Evolutionary conservation across 768 basidiomycete species (phyloP).

Genomic region (Lactarius vividus): DNA sequence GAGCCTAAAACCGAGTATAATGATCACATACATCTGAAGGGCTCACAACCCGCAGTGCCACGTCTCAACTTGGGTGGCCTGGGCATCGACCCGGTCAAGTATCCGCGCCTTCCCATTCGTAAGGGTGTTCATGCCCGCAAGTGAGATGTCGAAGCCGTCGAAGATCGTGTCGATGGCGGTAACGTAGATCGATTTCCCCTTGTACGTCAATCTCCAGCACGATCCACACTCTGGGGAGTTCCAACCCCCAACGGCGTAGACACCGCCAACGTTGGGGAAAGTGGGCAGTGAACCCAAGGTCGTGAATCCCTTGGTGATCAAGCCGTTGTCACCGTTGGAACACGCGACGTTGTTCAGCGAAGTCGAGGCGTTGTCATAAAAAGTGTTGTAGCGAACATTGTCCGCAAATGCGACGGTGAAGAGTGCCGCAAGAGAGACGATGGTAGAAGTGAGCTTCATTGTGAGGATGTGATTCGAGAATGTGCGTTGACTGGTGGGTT

Average conservation of each 20-base stretch:
- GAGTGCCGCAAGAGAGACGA: neutral
- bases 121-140: constrained; percentile 52
- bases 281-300: constrained; percentile 25
- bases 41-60: neutral
- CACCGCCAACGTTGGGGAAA: constrained; percentile 29
- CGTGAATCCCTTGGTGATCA: constrained; percentile 26
- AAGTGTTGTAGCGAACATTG: constrained; percentile 7
- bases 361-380: constrained; percentile 12
- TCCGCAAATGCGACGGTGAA: neutral
- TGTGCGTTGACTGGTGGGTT: neutral
- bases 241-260: constrained; percentile 33
- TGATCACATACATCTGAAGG: neutral
- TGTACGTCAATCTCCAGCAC: constrained; percentile 31
- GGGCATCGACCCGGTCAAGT: neutral
- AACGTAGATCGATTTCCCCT: constrained; percentile 25
- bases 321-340: constrained; percentile 30
- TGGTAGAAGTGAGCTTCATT: neutral
- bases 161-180: constrained; percentile 34
- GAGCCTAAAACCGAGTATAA: neutral
- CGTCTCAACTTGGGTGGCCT: neutral
- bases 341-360: constrained; percentile 27
- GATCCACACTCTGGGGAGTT: constrained; percentile 27
- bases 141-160: constrained; percentile 47
- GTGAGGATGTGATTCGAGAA: neutral
- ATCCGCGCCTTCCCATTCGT: constrained; percentile 33